Conservation (phyloP, 2,329 filamentous ascomycete genomes). For the Didymella keratinophila region DNA sequence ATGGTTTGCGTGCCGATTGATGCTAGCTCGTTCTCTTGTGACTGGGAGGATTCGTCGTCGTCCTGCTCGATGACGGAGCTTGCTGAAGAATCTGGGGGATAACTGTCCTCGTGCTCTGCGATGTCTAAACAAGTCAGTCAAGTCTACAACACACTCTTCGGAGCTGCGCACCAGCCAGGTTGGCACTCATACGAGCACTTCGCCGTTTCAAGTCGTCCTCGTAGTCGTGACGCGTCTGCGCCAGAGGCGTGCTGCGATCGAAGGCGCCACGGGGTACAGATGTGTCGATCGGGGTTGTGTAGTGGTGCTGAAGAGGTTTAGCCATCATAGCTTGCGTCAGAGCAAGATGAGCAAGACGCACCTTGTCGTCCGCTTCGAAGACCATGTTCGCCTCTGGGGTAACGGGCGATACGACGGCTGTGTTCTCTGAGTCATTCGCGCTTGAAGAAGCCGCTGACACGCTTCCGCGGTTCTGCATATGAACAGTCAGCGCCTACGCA, state of each 20-base stretch:
- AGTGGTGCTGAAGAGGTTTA: constrained; percentile 52
- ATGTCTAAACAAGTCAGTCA: constrained; percentile 52
- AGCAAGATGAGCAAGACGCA: constrained; percentile 39
- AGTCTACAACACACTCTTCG: constrained; percentile 26
- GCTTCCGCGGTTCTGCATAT: constrained; percentile 40
- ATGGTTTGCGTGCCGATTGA: constrained; percentile 49
- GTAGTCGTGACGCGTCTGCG: constrained; percentile 81
- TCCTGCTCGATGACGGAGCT: constrained; percentile 46
- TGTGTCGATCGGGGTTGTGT: constrained; percentile 77
- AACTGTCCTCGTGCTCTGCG: constrained; percentile 54
- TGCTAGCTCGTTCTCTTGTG: constrained; percentile 38
- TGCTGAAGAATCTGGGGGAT: constrained; percentile 37
- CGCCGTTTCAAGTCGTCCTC: constrained; percentile 63
- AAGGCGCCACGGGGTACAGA: constrained; percentile 60
- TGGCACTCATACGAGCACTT: constrained; percentile 70
- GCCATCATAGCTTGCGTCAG: constrained; percentile 32
- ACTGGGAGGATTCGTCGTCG: constrained; percentile 41
- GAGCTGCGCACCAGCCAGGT: constrained; percentile 71
- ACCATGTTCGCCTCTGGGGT: constrained; percentile 51
- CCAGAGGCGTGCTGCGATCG: constrained; percentile 80
- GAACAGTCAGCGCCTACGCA: constrained; percentile 39
- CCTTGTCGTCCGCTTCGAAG: constrained; percentile 48
- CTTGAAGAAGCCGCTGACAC: constrained; percentile 40
- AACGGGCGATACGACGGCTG: constrained; percentile 49
- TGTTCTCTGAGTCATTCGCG: constrained; percentile 45